Percentiles rank a stretch among this genome's conserved stretches.
These are phyloP conservation scores for Starmera stellimalicola DNA, from an alignment of 1,139 yeast genomes.

Conservation along the genomic window DNA sequence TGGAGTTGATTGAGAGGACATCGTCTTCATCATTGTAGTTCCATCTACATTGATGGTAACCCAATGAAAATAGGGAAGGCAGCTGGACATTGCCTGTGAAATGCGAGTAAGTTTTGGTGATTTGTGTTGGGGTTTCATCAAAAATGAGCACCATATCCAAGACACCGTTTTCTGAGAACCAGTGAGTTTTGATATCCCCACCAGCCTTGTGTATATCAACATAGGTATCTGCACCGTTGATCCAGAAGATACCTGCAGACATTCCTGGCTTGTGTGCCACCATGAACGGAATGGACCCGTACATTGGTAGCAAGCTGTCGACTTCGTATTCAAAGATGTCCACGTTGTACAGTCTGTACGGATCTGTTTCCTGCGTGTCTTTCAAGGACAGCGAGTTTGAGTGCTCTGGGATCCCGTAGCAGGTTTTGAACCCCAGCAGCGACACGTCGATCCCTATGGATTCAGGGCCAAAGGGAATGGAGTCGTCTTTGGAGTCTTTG, in stretches of 20 bases:
- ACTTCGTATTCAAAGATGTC: conserved; percentile 91
- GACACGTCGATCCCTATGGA: conserved; percentile 72
- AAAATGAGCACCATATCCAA: conserved; percentile 67
- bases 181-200: conserved; percentile 43
- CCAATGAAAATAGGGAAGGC: conserved; percentile 78
- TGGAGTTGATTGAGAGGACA: conserved; percentile 56
- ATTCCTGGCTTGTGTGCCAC: conserved; percentile 51
- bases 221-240: conserved; percentile 89
- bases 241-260: conserved; percentile 81
- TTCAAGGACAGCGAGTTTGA: conserved; percentile 69
- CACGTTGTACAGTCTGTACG: conserved; percentile 83
- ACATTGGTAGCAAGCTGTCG: conserved; percentile 80
- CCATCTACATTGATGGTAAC: conserved; percentile 97
- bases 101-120: conserved; percentile 53
- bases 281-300: conserved; percentile 88
- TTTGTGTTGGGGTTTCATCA: conserved; percentile 50
- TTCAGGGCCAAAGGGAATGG: conserved; percentile 80
- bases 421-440: conserved; percentile 49
- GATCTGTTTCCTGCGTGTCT: conserved; percentile 58
- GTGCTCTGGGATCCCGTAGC: conserved; percentile 94
- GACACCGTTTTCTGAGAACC: conserved; percentile 90
- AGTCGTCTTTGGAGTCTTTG: conserved; percentile 50
- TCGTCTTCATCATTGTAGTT: conserved; percentile 86
- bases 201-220: conserved; percentile 49
- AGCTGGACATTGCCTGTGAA: conserved; percentile 69